Base-by-base conservation (phyloP, 1,284 basidiomycete genomes). In the Irpex sp. region DNA sequence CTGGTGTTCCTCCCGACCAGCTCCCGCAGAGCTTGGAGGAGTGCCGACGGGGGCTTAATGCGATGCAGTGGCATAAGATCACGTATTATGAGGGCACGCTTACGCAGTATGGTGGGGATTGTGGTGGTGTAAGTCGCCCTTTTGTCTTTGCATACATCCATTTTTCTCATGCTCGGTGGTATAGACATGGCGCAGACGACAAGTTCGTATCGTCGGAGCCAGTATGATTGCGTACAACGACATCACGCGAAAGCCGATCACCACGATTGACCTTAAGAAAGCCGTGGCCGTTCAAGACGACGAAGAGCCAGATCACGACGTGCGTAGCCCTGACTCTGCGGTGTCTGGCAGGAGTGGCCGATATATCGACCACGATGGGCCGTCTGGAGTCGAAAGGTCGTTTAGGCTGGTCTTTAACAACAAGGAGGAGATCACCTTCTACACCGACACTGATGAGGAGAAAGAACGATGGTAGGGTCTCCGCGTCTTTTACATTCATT, bases 51-150 rank as follows among this genome's bases (percentile, higher is more conserved):
- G 95, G 96, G 0, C 79, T 99, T 70, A 80, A 93, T 63, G 88
- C 95, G 70, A 88, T 94, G 63, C 87, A 88, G 50, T 97, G 95
- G 95, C 94, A 97, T 73, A 93, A 95, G 76, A 84, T 90, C 63
- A 92, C 92, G 56, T 95, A 96, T 73, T 92, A 92, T 75, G 90
- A 96, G 74, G 95, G 96, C n/a, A 89, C 88, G 0, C 76, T 99
- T 69, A 99, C 97, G 11, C 97, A 99, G 78, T 86, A 85, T 65
- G 97, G 97, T 4, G 97, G 95, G n/a, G 97, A 97, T 75, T 97
- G 95, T 72, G 83, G 78, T 63, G 83, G 78, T 63, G 95, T 96
- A 75, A 77, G 9, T 43, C 39, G 67, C 71, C 68, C 35, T 61
- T 63, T 26, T 2, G 11, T 51, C 57, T n/a, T n/a, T n/a, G n/a